These are phyloP conservation scores for Eucalyptus fibrosa DNA, from an alignment of 345 rosid genomes.

Conservation along the genomic window DNA sequence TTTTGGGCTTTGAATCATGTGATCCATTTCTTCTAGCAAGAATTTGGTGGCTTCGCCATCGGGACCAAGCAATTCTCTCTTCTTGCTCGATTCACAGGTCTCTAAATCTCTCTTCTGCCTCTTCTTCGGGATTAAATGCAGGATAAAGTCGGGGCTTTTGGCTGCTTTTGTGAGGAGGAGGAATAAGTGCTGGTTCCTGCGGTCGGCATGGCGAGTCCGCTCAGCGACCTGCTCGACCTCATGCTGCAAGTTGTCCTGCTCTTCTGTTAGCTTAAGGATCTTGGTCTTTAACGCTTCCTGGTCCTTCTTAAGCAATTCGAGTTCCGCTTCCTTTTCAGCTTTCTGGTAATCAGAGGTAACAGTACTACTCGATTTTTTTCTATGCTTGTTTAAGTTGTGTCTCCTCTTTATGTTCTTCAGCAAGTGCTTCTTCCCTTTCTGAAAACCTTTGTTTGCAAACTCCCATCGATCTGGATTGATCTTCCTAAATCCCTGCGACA, in stretches of 20 bases:
- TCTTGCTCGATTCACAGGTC: conserved; percentile 11
- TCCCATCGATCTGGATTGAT: conserved; percentile 49
- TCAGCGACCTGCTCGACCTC: conserved; percentile 18
- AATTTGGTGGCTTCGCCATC: neutral
- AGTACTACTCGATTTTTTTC: neutral
- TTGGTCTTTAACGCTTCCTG: conserved; percentile 14
- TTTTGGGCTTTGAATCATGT: neutral
- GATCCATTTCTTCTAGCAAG: neutral
- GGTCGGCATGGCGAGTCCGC: conserved; percentile 18
- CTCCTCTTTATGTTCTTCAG: conserved; percentile 37
- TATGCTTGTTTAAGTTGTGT: neutral
- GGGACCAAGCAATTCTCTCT: conserved; percentile 9
- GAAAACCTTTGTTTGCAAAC: conserved; percentile 47
- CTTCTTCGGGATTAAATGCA: conserved; percentile 23
- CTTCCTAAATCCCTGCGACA: neutral
- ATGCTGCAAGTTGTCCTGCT: conserved; percentile 20
- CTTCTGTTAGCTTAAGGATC: conserved; percentile 22
- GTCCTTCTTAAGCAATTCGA: neutral
- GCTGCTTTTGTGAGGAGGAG: conserved; percentile 29
- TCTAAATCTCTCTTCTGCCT: conserved; percentile 13
- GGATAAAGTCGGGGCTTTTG: conserved; percentile 20
- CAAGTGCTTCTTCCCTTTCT: conserved; percentile 35
- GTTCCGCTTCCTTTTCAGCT: neutral
- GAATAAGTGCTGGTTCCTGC: conserved; percentile 32
- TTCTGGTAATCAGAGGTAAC: neutral